Percentiles rank a stretch among this genome's conserved stretches.
Evolutionary conservation across 345 rosid genomes (phyloP).

Genomic region (Heritiera fomes): DNA sequence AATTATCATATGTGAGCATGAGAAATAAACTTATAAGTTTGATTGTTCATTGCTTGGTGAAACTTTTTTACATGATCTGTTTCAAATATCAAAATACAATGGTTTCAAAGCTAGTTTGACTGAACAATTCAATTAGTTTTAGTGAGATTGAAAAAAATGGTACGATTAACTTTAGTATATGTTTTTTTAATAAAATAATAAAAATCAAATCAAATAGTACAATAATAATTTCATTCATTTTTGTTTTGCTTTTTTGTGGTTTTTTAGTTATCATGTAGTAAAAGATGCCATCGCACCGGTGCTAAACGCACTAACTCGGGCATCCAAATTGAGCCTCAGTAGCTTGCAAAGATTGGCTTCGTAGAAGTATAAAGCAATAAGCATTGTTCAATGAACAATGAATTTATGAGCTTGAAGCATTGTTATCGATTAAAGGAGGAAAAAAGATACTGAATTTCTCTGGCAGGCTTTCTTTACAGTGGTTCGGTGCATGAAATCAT

Average conservation of each 20-base stretch:
- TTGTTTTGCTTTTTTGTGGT: too few relatives aligned
- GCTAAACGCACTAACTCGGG: too few relatives aligned
- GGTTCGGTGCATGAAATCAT: conserved; percentile 2
- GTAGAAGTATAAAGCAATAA: background rate
- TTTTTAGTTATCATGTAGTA: too few relatives aligned
- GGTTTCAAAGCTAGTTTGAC: background rate
- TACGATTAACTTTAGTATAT: too few relatives aligned
- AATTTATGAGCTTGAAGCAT: background rate
- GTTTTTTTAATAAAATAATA: too few relatives aligned
- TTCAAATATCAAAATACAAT: background rate
- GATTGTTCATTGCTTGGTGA: conserved; percentile 1
- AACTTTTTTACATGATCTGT: background rate
- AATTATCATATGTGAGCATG: conserved; percentile 6
- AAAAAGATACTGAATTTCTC: background rate
- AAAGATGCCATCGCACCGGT: too few relatives aligned
- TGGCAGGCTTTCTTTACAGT: conserved; percentile 12
- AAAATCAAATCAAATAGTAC: too few relatives aligned
- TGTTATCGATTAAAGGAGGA: background rate
- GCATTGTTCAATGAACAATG: background rate
- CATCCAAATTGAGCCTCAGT: too few relatives aligned
- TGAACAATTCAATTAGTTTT: too few relatives aligned
- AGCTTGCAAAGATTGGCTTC: background rate
- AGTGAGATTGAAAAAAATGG: too few relatives aligned
- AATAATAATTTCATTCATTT: too few relatives aligned
- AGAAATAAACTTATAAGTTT: background rate